These are phyloP conservation scores for Cyclotella cryptica DNA, from an alignment of 108 stramenopile species.

Conservation along the genomic window DNA sequence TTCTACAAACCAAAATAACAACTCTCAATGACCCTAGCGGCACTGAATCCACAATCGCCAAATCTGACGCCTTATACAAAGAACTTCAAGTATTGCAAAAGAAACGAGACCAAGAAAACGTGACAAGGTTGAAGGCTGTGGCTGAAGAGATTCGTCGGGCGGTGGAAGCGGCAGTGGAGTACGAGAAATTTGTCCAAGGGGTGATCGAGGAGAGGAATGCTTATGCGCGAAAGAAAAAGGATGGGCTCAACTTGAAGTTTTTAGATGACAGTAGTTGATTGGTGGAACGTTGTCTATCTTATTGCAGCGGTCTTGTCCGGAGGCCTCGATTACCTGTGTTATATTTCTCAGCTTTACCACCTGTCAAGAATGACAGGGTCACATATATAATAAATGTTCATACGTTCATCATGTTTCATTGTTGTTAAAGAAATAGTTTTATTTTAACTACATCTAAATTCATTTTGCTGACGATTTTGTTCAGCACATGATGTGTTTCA, in stretches of 20 bases:
- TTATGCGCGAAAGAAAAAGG: constrained; percentile 38
- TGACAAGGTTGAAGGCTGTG: constrained; percentile 58
- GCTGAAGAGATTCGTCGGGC: constrained; percentile 72
- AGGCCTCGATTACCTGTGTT: too few relatives aligned
- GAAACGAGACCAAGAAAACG: constrained; percentile 62
- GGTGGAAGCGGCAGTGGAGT: constrained; percentile 56
- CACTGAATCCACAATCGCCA: constrained; percentile 73
- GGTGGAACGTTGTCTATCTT: background rate
- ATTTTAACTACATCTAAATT: too few relatives aligned
- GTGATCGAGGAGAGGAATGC: constrained; percentile 51
- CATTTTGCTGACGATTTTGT: too few relatives aligned
- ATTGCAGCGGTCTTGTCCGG: background rate
- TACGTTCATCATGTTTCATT: too few relatives aligned
- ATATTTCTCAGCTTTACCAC: too few relatives aligned
- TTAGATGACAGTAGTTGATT: background rate
- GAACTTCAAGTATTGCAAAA: constrained; percentile 61
- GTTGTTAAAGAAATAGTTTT: too few relatives aligned
- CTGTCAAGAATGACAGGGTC: too few relatives aligned
- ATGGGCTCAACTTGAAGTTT: constrained; percentile 2
- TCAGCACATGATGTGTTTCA: too few relatives aligned
- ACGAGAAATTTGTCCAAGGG: constrained; percentile 48
- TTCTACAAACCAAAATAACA: constrained; percentile 67
- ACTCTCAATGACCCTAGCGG: constrained; percentile 80
- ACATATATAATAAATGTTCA: too few relatives aligned
- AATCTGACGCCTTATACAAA: constrained; percentile 59